These are phyloP conservation scores for Ganoderma meredithae DNA, from an alignment of 1,284 basidiomycete genomes.

Conservation along the genomic window DNA sequence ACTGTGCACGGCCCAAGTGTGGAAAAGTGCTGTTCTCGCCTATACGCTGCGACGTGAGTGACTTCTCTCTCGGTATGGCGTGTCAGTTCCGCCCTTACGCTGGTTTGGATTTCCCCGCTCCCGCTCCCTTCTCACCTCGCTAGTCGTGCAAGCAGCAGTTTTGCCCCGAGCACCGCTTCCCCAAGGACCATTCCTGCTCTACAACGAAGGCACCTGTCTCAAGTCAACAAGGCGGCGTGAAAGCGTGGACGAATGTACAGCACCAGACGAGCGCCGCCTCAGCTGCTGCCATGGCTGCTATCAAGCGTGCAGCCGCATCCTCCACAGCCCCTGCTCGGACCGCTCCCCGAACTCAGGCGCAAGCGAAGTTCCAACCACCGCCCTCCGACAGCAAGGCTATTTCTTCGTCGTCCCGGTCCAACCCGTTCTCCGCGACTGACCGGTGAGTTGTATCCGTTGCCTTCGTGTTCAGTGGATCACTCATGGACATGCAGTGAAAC, in stretches of 20 bases:
- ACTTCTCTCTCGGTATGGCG: too few relatives aligned
- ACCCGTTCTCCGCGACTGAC: conserved; percentile 71
- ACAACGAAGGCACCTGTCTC: conserved; percentile 34
- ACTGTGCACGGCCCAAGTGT: conserved; percentile 68
- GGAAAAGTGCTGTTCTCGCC: conserved; percentile 76
- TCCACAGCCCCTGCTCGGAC: conserved; percentile 35
- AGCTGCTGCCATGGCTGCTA: conserved; percentile 51
- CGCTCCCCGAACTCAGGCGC: conserved; percentile 19
- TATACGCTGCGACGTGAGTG: conserved; percentile 69
- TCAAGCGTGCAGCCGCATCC: conserved; percentile 46
- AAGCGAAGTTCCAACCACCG: conserved; percentile 18
- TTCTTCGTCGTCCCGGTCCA: conserved; percentile 40
- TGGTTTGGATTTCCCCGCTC: not conserved
- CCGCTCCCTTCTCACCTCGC: not conserved
- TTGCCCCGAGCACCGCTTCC: conserved; percentile 78
- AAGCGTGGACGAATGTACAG: conserved; percentile 30
- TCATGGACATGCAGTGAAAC: conserved; percentile 65
- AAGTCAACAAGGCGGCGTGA: conserved; percentile 21
- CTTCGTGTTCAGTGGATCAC: conserved; percentile 57
- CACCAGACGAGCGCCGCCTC: conserved; percentile 47
- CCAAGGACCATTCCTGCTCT: conserved; percentile 66
- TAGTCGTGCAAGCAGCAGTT: conserved; percentile 76
- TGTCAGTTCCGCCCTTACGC: not conserved
- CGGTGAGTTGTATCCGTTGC: conserved; percentile 59
- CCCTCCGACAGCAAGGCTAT: conserved; percentile 22